Evolutionary conservation across 1,284 basidiomycete genomes (phyloP), one percentile per base, ranked within the genome.

Genomic region (Volvariella volvacea): DNA sequence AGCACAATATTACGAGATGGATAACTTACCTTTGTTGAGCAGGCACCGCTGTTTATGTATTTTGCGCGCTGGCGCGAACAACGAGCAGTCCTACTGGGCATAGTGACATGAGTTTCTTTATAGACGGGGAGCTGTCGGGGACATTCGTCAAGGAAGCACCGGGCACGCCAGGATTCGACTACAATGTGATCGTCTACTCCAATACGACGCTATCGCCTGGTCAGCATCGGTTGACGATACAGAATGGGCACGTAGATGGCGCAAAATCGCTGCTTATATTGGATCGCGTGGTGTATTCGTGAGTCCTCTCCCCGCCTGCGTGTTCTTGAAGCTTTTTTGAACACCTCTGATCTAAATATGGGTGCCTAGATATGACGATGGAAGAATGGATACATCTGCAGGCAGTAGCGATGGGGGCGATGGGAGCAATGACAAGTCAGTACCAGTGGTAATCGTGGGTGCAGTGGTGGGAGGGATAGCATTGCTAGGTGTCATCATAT

Each of bases 21-120:
- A 4, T 25, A 16, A n/a, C 12, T 59, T 61, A 40, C 57, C 61
- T 2, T 28, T n/a, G 1, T 9, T 28, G n/a, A n/a, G n/a, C 30
- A 61, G 60, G 61, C n/a, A 50, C 48, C 28, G 56, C 57, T 3
- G 55, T 62, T 17, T 58, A 56, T 49, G 57, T 55, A 54, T 65
- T 53, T 50, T 60, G 61, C 42, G 57, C 55, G 8, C 45, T 67
- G 2, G 50, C 61, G 2, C 48, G 52, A 15, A 51, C 55, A 0
- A 47, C 41, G 3, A 42, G 17, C 14, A 22, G 17, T 34, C 56
- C 59, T 1, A 44, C 48, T 4, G 58, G 56, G 3, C 43, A 56
- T 48, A 56, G 59, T 3, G 58, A 64, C 48, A 58, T 70, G 55
- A 55, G 55, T 0, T 71, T 71, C 53, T 58, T 51, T 39, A 53